Conservation (phyloP, 441 rosid species). For the Bocquillonia castaneifolia region DNA sequence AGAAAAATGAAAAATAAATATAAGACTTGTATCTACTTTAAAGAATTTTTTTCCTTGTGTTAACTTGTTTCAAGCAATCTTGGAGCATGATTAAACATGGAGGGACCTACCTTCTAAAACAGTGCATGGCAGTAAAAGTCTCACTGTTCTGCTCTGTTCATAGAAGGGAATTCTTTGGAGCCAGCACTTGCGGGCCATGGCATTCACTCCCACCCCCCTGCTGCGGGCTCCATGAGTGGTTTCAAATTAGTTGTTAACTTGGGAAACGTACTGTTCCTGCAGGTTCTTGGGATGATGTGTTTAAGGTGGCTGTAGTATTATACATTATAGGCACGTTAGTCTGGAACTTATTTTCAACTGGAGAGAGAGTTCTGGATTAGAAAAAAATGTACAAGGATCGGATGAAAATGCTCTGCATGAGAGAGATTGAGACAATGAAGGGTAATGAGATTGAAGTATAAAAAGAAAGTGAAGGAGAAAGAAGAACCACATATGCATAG, state of each 20-base stretch:
- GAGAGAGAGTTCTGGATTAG: conserved; percentile 87
- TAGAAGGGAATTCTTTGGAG: too few relatives aligned
- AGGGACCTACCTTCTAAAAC: too few relatives aligned
- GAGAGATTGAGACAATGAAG: conserved; percentile 14
- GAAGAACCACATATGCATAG: conserved; percentile 2
- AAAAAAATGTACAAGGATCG: conserved; percentile 9
- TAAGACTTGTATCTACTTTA: too few relatives aligned
- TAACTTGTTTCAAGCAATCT: neutral
- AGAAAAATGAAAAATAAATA: neutral
- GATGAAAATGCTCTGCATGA: neutral
- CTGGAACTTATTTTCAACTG: conserved; percentile 94
- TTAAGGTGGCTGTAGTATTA: conserved; percentile 77
- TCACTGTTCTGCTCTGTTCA: too few relatives aligned
- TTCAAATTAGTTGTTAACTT: neutral
- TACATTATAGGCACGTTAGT: conserved; percentile 83
- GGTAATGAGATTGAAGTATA: neutral
- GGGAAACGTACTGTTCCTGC: conserved; percentile 18
- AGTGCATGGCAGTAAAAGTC: too few relatives aligned
- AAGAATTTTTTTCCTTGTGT: neutral
- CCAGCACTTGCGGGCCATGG: too few relatives aligned
- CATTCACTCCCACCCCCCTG: too few relatives aligned
- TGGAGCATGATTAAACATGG: too few relatives aligned
- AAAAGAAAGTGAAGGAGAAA: neutral
- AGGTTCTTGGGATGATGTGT: conserved; percentile 98
- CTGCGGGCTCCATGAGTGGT: too few relatives aligned